These are phyloP conservation scores for Aspergillus sp. DNA, from an alignment of 2,329 filamentous ascomycete genomes.

Conservation along the genomic window DNA sequence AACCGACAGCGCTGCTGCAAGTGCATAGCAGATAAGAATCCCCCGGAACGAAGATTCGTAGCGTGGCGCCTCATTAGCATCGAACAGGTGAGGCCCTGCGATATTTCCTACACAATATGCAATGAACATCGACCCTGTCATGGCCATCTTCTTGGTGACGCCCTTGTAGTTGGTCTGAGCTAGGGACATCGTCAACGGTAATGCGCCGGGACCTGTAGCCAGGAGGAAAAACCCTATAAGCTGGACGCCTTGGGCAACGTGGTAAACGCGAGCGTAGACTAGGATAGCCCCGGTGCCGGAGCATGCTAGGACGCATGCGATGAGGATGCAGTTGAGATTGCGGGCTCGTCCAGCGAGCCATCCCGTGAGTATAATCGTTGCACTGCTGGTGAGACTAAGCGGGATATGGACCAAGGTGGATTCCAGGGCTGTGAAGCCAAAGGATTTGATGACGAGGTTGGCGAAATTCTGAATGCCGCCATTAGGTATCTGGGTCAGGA, in stretches of 20 bases:
- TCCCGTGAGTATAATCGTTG: slow-evolving; percentile 11
- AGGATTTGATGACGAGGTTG: slow-evolving; percentile 57
- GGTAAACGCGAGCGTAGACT: slow-evolving; percentile 50
- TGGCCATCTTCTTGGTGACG: slow-evolving; percentile 61
- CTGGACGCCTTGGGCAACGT: slow-evolving; percentile 41
- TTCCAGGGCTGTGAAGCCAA: slow-evolving; percentile 56
- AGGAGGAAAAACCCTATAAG: slow-evolving; percentile 61
- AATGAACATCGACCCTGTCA: slow-evolving; percentile 57
- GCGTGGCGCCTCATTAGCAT: slow-evolving; percentile 48
- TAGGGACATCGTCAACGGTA: slow-evolving; percentile 57
- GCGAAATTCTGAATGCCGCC: slow-evolving; percentile 48
- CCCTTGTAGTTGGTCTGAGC: slow-evolving; percentile 58
- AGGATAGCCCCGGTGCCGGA: slow-evolving; percentile 55
- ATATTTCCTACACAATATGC: slow-evolving; percentile 60
- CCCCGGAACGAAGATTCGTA: slow-evolving; percentile 56
- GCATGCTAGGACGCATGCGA: slow-evolving; percentile 51
- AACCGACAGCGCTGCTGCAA: slow-evolving; percentile 49
- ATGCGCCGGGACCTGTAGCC: slow-evolving; percentile 52
- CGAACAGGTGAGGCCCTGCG: slow-evolving; percentile 57
- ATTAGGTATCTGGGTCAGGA: slow-evolving; percentile 56
- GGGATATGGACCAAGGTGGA: slow-evolving; percentile 58
- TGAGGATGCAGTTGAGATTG: slow-evolving; percentile 30
- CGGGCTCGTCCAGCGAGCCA: slow-evolving; percentile 11
- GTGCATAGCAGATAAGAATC: slow-evolving; percentile 58
- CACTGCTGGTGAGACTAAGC: slow-evolving; percentile 50